phyloP scores from a whole-genome alignment of 805 yeast species.

The Martiniozyma abietophila region DNA sequence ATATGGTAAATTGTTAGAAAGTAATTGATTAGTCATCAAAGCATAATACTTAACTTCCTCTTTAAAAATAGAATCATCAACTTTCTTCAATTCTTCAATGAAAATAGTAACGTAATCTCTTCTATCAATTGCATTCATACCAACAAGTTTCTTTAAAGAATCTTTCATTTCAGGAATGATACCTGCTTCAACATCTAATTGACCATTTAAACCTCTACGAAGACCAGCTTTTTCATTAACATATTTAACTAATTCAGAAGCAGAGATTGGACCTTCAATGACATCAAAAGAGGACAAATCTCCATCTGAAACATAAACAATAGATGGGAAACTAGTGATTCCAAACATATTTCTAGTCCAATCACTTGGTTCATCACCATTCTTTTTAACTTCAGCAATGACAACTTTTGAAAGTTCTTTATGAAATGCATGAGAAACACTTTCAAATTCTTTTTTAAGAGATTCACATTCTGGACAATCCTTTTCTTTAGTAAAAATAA shows the following conservation, averaged over 20 bases:
- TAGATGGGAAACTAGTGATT: slow-evolving; percentile 42
- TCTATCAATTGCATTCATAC: slow-evolving; percentile 22
- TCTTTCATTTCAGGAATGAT: slow-evolving; percentile 27
- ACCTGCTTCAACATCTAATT: slow-evolving; percentile 32
- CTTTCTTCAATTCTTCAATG: slow-evolving; percentile 29
- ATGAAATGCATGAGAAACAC: slow-evolving; percentile 39
- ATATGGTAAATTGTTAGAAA: slow-evolving; percentile 39
- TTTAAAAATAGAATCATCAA: slow-evolving; percentile 17
- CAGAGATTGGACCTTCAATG: slow-evolving; percentile 36
- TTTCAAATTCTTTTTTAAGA: slow-evolving; percentile 41
- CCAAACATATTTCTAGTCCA: slow-evolving; percentile 33
- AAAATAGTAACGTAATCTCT: slow-evolving; percentile 22
- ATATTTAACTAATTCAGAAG: slow-evolving; percentile 41
- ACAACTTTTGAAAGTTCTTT: slow-evolving; percentile 30
- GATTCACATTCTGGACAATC: slow-evolving; percentile 45
- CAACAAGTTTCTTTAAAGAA: slow-evolving; percentile 23
- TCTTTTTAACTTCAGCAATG: slow-evolving; percentile 40
- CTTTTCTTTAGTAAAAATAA: slow-evolving; percentile 39
- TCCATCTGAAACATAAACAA: slow-evolving; percentile 37
- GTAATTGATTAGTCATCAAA: slow-evolving; percentile 32
- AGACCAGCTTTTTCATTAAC: slow-evolving; percentile 34
- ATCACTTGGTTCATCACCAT: slow-evolving; percentile 35
- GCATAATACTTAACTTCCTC: slow-evolving; percentile 37
- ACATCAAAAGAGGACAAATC: slow-evolving; percentile 27
- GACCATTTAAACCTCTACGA: slow-evolving; percentile 33